Conservation (phyloP, 2,329 filamentous ascomycete genomes). For the Geosmithia flava region DNA sequence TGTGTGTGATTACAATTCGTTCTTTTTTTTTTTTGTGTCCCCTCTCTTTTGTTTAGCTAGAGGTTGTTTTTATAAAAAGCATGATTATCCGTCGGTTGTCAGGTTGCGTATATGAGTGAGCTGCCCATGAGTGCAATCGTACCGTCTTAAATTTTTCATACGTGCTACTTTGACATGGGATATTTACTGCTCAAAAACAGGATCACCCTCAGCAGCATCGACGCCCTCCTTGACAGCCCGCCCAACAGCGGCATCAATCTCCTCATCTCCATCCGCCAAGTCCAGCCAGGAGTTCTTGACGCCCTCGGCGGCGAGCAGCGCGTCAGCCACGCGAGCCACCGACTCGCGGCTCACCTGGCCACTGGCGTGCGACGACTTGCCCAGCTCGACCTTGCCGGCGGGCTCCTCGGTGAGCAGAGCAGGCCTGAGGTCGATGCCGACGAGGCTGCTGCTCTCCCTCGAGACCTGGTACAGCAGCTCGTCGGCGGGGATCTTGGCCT, state of each 20-base stretch:
- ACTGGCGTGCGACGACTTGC: conserved; percentile 24
- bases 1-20: too few relatives aligned
- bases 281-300: conserved; percentile 41
- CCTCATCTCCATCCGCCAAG: conserved; percentile 39
- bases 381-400: conserved; percentile 33
- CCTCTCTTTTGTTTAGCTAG: too few relatives aligned
- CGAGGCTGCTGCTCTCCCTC: conserved; percentile 26
- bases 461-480: conserved; percentile 38
- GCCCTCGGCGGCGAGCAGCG: conserved; percentile 36
- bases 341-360: conserved; percentile 40
- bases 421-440: conserved; percentile 41
- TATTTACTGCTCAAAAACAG: conserved; percentile 7
- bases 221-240: conserved; percentile 35
- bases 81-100: too few relatives aligned
- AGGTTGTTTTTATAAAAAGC: too few relatives aligned
- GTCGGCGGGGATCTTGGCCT: conserved; percentile 49
- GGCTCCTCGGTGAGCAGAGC: conserved; percentile 35
- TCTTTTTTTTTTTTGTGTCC: too few relatives aligned
- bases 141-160: too few relatives aligned
- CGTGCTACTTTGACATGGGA: not conserved
- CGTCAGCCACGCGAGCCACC: conserved; percentile 45
- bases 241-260: conserved; percentile 31
- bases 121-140: too few relatives aligned
- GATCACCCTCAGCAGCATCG: conserved; percentile 40
- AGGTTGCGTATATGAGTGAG: too few relatives aligned